Percentiles rank a stretch among this genome's conserved stretches.
phyloP scores from a whole-genome alignment of 2,329 filamentous ascomycete species.

The Alternaria hordeiaustralica region DNA sequence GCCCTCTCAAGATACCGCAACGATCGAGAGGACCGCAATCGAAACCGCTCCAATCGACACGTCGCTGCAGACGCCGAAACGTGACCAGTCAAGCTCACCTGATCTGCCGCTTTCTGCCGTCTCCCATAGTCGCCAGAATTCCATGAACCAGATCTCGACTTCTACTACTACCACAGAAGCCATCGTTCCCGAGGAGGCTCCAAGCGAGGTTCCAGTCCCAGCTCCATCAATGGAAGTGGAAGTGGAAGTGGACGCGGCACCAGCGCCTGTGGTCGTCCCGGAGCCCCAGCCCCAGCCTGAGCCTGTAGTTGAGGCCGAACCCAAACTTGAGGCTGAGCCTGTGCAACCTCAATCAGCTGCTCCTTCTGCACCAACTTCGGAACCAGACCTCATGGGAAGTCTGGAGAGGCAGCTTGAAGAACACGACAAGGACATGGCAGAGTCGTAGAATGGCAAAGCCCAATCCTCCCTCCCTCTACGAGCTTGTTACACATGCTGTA shows the following conservation, averaged over 20 bases:
- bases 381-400: constrained; percentile 56
- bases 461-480: background rate
- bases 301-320: background rate
- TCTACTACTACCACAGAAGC: constrained; percentile 17
- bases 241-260: constrained; percentile 5
- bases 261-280: background rate
- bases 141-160: constrained; percentile 36
- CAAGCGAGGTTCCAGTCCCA: constrained; percentile 6
- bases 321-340: background rate
- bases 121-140: constrained; percentile 49
- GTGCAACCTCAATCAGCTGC: constrained; percentile 14
- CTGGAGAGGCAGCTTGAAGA: constrained; percentile 55
- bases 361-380: constrained; percentile 32
- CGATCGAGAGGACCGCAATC: constrained; percentile 11
- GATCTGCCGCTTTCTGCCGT: constrained; percentile 50
- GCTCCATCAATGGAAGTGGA: constrained; percentile 6
- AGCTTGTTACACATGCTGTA: background rate
- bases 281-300: constrained; percentile 1
- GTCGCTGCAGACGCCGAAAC: constrained; percentile 11
- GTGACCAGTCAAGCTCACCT: constrained; percentile 51
- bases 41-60: constrained; percentile 8
- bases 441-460: constrained; percentile 10
- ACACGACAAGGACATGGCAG: constrained; percentile 30
- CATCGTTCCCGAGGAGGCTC: constrained; percentile 4
- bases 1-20: constrained; percentile 4